phyloP scores from a whole-genome alignment of 2,329 filamentous ascomycete genomes.

The Volutella citrinella region DNA sequence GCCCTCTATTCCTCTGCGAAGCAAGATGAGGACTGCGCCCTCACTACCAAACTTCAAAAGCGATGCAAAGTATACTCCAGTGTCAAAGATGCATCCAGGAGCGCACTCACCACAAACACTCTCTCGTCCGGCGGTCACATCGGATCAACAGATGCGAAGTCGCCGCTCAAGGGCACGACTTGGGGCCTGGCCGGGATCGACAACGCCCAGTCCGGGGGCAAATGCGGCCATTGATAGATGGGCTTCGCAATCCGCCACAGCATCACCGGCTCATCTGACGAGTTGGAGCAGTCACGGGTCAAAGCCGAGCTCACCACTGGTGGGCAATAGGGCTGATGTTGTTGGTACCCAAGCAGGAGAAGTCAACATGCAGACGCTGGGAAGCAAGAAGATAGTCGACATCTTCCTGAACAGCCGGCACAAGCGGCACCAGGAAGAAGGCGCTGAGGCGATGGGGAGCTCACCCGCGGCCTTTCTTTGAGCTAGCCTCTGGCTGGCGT shows the following conservation, averaged over 20 bases:
- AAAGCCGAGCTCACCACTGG: slow-evolving; percentile 3
- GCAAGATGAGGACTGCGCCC: slow-evolving; percentile 21
- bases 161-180: slow-evolving; percentile 18
- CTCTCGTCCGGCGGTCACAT: slow-evolving; percentile 10
- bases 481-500: not conserved
- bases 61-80: not conserved
- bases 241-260: slow-evolving; percentile 6
- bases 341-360: too few species aligned
- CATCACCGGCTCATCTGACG: slow-evolving; percentile 7
- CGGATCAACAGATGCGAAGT: slow-evolving; percentile 18
- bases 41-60: slow-evolving; percentile 18
- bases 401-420: slow-evolving; percentile 50
- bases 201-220: slow-evolving; percentile 27
- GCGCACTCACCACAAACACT: slow-evolving; percentile 26
- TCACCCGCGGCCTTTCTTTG: slow-evolving; percentile 32
- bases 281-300: slow-evolving; percentile 6
- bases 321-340: slow-evolving; percentile 16
- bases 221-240: slow-evolving; percentile 11
- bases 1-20: slow-evolving; percentile 16
- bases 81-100: slow-evolving; percentile 11
- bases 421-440: slow-evolving; percentile 36
- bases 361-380: slow-evolving; percentile 35
- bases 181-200: slow-evolving; percentile 16
- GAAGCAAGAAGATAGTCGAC: slow-evolving; percentile 53
- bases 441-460: slow-evolving; percentile 20